phyloP scores from a whole-genome alignment of 192 early-diverging fungal genomes.

The Umbelopsis isabellina region DNA sequence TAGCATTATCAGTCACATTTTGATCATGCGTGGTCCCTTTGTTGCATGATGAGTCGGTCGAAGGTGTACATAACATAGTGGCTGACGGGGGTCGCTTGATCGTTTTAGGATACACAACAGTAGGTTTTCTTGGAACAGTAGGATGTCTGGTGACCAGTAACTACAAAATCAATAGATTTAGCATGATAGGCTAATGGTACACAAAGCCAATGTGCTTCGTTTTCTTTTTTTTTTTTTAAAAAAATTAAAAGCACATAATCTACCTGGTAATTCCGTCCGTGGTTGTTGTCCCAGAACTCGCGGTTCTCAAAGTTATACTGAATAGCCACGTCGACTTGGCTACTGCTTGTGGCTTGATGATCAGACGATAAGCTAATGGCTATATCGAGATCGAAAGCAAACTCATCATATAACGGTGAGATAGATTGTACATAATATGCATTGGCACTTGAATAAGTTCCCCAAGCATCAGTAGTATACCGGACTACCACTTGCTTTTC shows the following conservation, averaged over 20 bases:
- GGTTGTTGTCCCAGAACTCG: slow-evolving; percentile 96
- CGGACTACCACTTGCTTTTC: slow-evolving; percentile 79
- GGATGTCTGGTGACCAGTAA: slow-evolving; percentile 14
- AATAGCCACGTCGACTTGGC: slow-evolving; percentile 63
- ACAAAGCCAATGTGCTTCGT: too few relatives aligned
- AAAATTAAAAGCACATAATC: too few relatives aligned
- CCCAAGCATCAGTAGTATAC: slow-evolving; percentile 85
- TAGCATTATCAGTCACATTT: not conserved
- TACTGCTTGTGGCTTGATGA: slow-evolving; percentile 25
- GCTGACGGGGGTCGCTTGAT: slow-evolving; percentile 12
- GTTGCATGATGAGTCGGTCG: not conserved
- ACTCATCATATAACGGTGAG: slow-evolving; percentile 39
- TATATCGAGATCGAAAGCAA: slow-evolving; percentile 65
- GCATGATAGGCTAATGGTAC: too few relatives aligned
- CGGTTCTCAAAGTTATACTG: slow-evolving; percentile 70
- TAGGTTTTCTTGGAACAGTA: not conserved
- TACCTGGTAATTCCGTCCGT: slow-evolving; percentile 81
- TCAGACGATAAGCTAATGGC: slow-evolving; percentile 64
- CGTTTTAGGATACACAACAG: slow-evolving; percentile 17
- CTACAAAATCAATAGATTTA: not conserved
- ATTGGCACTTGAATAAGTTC: slow-evolving; percentile 59
- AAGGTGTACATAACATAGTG: slow-evolving; percentile 5
- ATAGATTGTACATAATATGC: slow-evolving; percentile 68
- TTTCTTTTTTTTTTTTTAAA: too few relatives aligned
- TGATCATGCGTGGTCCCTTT: not conserved